These are phyloP conservation scores for Theileria annulata DNA, from an alignment of 169 alveolate species.

Conservation along the genomic window DNA sequence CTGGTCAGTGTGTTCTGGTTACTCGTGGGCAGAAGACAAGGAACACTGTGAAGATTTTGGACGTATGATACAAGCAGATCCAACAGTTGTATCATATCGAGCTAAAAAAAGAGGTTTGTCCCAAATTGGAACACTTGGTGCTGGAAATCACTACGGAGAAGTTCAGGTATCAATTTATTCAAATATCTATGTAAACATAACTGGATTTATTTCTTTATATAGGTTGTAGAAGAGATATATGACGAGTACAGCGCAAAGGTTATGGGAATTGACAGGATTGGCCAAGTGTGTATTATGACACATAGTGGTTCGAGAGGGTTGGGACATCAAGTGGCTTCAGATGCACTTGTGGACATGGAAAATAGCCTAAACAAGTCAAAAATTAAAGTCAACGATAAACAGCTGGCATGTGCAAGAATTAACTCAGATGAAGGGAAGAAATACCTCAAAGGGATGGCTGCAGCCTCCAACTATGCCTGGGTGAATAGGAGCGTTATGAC, in stretches of 20 bases:
- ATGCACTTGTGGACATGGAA: conserved; percentile 87
- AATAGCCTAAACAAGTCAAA: conserved; percentile 62
- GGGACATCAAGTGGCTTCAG: conserved; percentile 88
- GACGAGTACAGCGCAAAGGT: conserved; percentile 82
- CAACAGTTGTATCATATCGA: conserved; percentile 80
- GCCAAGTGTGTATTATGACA: conserved; percentile 85
- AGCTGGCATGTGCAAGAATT: conserved; percentile 85
- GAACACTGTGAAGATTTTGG: conserved; percentile 86
- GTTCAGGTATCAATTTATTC: conserved; percentile 70
- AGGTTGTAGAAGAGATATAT: conserved; percentile 84
- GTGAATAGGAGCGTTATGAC: conserved; percentile 80
- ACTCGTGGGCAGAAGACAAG: conserved; percentile 85
- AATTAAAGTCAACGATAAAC: conserved; percentile 79
- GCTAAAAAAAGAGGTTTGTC: conserved; percentile 87
- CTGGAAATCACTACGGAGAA: conserved; percentile 89
- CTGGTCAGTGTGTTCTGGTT: conserved; percentile 76
- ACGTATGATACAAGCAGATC: conserved; percentile 84
- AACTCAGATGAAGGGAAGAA: conserved; percentile 80
- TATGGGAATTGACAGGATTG: conserved; percentile 82
- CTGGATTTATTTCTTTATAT: background rate
- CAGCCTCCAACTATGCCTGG: conserved; percentile 92
- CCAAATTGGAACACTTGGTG: conserved; percentile 89
- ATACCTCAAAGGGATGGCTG: conserved; percentile 85
- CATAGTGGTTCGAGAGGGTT: conserved; percentile 88
- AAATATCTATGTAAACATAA: background rate